These are phyloP conservation scores for Fraxinus latifolia DNA, from an alignment of 305 asterid species.

Conservation along the genomic window DNA sequence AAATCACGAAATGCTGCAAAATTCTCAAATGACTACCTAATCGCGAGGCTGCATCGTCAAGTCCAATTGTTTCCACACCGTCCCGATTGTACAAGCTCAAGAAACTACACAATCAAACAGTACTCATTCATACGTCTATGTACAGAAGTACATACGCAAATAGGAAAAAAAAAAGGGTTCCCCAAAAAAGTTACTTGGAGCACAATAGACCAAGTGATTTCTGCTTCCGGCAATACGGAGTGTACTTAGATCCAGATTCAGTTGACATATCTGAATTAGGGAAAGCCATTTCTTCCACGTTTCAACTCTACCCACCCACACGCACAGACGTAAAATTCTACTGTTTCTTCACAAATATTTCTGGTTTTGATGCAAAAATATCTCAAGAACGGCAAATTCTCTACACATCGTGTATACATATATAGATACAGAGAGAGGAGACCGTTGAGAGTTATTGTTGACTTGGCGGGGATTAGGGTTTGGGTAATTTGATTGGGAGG, in stretches of 20 bases:
- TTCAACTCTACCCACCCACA: neutral
- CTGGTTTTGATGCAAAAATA: neutral
- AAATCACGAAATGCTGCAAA: neutral
- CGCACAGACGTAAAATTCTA: neutral
- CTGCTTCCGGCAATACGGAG: slow-evolving; percentile 80
- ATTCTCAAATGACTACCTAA: slow-evolving; percentile 40
- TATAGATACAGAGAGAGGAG: neutral
- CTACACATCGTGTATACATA: neutral
- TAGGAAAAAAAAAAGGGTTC: too few species aligned
- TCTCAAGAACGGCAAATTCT: neutral
- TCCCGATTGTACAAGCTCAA: slow-evolving; percentile 70
- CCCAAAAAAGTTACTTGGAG: slow-evolving; percentile 53
- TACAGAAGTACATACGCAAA: neutral
- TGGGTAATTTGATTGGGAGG: neutral
- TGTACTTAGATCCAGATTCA: slow-evolving; percentile 61
- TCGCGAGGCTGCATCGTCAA: slow-evolving; percentile 81
- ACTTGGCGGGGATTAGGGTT: neutral
- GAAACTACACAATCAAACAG: slow-evolving; percentile 44
- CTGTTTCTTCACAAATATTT: neutral
- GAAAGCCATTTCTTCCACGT: slow-evolving; percentile 25
- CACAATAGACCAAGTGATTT: slow-evolving; percentile 87
- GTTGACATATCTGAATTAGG: slow-evolving; percentile 26
- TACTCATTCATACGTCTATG: neutral
- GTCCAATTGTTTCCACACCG: slow-evolving; percentile 75
- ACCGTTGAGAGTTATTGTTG: neutral